Base-by-base conservation (phyloP, 1,284 basidiomycete genomes). In the Xerocomus amazonicus region DNA sequence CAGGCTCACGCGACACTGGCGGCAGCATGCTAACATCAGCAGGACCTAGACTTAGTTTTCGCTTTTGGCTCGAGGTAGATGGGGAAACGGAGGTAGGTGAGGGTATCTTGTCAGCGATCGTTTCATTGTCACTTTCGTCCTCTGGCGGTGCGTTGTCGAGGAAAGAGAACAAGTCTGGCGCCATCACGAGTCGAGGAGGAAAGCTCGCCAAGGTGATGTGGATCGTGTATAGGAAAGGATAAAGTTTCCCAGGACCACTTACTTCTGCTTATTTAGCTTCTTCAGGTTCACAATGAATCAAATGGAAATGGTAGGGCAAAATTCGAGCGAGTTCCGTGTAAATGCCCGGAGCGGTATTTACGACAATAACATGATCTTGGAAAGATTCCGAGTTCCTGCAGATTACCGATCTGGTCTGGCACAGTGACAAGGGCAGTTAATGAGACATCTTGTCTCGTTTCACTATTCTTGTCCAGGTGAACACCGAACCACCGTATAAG, bases 81-180 rank as follows among this genome's bases (percentile, higher is more conserved):
- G 10, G 3, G 4, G 37, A 19, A 23, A 26, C 16, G n/a, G 49
- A 28, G 9, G 27, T 0, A n/a, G 34, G 14, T 17, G 7, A 29
- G 0, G 28, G 28, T 5, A 16, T 28, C 10, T 48, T 40, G 27
- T 56, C 52, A 33, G 27, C 9, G 38, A 36, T 27, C 0, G 33
- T 9, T 45, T 66, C 63, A 32, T 60, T 29, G 36, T 62, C 61
- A 37, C 62, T 63, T 7, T 59, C 58, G 14, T 58, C 57, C 2
- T 48, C 53, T 23, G 45, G 50, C 1, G 52, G 51, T 3, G 45
- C 54, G 26, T 53, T 57, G 3, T 63, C 51, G 29, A 64, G 64
- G 46, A 64, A 64, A 37, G 62, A 64, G 46, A 64, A 64, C 45
- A 68, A 55, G 47, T 64, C 63, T 3, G 62, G 56, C 9, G 54